Base-by-base conservation (phyloP, 176 grass and related monocot species). In the Eragrostis nindensis region DNA sequence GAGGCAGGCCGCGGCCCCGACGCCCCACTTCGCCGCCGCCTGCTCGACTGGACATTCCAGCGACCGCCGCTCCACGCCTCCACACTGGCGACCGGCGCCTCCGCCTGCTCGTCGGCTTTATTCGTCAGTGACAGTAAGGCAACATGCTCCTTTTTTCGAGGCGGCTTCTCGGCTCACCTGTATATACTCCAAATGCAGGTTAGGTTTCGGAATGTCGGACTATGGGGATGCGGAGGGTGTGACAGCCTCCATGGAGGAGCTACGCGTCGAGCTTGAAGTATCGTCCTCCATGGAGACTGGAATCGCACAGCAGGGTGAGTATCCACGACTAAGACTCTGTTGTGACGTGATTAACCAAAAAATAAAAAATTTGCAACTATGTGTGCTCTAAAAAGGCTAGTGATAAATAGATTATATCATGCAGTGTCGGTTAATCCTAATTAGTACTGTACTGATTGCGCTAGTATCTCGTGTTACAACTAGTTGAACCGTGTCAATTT, bases 231-330 rank as follows among this genome's bases (percentile, higher is more conserved):
- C 67, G 12, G 47, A 39, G 13, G 26, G 74, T 26, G 43, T 86
- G 42, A 53, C 18, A 8, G 3, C 36, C 5, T 83, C 79, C 32
- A 18, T 86, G 41, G 84, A 11, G 27, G 50, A 75, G 14, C 18
- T 90, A 50, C 62, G 45, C 0, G 38, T 90, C 17, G 74, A 83
- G 16, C 19, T 78, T 11, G 74, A 78, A 11, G 61, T 69, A 27
- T 45, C 73, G 21, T 65, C 79, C 0, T 57, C 79, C 5, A 27
- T 12, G 29, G n/a, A 62, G 36, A 11, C 10, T n/a, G 59, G n/a
- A 83, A 4, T 50, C 9, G n/a, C 27, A 13, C 67, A 1, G 12
- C 29, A 69, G 44, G 88, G 83, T 90, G 32, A 15, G 55, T 61
- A 22, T 62, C 63, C 16, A 15, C 74, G 24, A 21, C 29, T 24